These are phyloP conservation scores for Melocanna baccifera DNA, from an alignment of 176 grass and related monocot genomes.

Conservation along the genomic window DNA sequence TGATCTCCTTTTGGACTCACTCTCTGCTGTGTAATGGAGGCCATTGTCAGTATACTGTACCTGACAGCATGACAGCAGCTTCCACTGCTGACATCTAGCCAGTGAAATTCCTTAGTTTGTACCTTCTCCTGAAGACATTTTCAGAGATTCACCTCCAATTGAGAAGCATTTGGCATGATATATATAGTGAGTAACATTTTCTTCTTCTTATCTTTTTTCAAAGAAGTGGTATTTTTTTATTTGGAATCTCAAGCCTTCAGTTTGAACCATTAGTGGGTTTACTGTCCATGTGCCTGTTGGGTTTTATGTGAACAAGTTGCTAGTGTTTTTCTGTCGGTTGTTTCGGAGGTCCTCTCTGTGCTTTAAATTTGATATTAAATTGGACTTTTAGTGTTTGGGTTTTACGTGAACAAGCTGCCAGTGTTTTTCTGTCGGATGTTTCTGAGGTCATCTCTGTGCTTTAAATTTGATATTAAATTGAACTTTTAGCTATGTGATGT, in stretches of 20 bases:
- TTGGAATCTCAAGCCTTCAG: background rate
- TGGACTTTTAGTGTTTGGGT: background rate
- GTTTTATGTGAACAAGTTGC: background rate
- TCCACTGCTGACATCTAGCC: background rate
- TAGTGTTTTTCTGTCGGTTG: background rate
- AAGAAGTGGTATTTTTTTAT: background rate
- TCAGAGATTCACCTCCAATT: background rate
- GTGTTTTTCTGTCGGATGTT: background rate
- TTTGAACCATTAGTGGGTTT: background rate
- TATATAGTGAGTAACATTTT: background rate
- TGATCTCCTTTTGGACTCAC: background rate
- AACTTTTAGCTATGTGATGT: background rate
- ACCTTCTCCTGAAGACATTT: background rate
- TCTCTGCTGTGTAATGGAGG: background rate
- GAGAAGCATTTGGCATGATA: background rate
- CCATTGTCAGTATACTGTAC: background rate
- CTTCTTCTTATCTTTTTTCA: background rate
- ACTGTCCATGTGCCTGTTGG: background rate
- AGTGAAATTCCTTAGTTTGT: background rate
- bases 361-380: background rate
- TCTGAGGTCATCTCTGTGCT: background rate
- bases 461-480: background rate
- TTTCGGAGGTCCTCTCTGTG: background rate
- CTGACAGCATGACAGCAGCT: background rate
- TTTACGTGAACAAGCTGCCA: background rate